phyloP scores from a whole-genome alignment of 129 eudicot genomes.

The Escallonia rubra region DNA sequence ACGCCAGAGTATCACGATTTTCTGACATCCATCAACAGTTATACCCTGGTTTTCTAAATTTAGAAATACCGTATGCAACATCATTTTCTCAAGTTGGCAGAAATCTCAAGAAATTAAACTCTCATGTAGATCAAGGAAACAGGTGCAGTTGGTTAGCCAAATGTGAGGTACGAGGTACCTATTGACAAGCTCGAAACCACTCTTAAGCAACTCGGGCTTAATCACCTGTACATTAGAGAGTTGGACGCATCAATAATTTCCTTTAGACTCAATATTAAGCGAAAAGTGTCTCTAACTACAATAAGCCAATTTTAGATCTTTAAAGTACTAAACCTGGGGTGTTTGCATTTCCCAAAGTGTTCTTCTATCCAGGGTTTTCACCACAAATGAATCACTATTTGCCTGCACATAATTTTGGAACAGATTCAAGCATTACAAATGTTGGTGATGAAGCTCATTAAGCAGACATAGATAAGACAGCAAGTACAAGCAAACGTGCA shows the following conservation, averaged over 20 bases:
- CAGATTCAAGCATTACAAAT: slow-evolving; percentile 6
- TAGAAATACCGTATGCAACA: neutral
- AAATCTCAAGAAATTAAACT: neutral
- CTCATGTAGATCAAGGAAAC: neutral
- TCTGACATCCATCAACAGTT: neutral
- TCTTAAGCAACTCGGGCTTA: slow-evolving; percentile 82
- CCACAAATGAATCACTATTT: slow-evolving; percentile 75
- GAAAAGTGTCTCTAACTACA: neutral
- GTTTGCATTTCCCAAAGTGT: slow-evolving; percentile 99
- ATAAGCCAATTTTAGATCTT: neutral
- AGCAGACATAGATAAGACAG: no score
- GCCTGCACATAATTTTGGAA: slow-evolving; percentile 45
- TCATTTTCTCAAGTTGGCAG: neutral
- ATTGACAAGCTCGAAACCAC: slow-evolving; percentile 93
- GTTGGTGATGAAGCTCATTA: neutral
- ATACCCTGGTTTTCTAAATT: neutral
- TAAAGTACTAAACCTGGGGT: slow-evolving; percentile 64
- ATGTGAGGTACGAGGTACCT: slow-evolving; percentile 43
- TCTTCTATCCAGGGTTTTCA: slow-evolving; percentile 84
- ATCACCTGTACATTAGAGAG: slow-evolving; percentile 46
- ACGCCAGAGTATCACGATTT: no score
- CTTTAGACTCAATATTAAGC: neutral
- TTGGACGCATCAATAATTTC: neutral
- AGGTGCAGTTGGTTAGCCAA: slow-evolving; percentile 2
- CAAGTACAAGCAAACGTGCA: no score